Evolutionary conservation across 108 stramenopile genomes (phyloP).

Genomic region (Cyclotella baltica): DNA sequence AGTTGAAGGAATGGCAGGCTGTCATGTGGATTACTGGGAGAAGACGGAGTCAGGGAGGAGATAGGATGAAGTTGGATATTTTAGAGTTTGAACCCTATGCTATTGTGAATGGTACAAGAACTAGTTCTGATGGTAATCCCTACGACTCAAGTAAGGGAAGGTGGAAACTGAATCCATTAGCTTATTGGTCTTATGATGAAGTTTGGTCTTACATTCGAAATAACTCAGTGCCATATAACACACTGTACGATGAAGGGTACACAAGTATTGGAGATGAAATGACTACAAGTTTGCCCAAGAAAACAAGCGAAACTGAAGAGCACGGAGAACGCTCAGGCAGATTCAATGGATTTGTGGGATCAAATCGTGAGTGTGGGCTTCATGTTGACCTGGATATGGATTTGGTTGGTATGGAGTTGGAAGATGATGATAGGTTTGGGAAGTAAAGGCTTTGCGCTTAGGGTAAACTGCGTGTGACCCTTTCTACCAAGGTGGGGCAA

Average conservation of each 20-base stretch:
- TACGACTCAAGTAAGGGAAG: conserved; percentile 18
- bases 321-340: conserved; percentile 51
- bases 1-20: conserved; percentile 33
- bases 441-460: no score
- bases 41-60: conserved; percentile 50
- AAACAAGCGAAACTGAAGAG: background rate
- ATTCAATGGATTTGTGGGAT: conserved; percentile 30
- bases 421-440: background rate
- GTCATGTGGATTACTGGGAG: conserved; percentile 61
- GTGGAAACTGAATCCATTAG: conserved; percentile 56
- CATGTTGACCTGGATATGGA: conserved; percentile 10
- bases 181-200: conserved; percentile 54
- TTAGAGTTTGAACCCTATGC: conserved; percentile 42
- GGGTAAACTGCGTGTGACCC: background rate
- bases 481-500: background rate
- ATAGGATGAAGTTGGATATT: conserved; percentile 39
- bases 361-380: conserved; percentile 1
- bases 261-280: conserved; percentile 58
- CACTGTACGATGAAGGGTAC: conserved; percentile 49
- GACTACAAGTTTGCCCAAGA: conserved; percentile 25
- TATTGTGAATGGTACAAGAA: conserved; percentile 3
- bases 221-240: conserved; percentile 53
- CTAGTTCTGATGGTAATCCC: background rate
- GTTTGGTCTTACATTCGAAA: conserved; percentile 53
- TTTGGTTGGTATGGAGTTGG: background rate